Evolutionary conservation across 805 yeast genomes (phyloP), one percentile per base, ranked within the genome.

Genomic region (Teunomyces tritomae): DNA sequence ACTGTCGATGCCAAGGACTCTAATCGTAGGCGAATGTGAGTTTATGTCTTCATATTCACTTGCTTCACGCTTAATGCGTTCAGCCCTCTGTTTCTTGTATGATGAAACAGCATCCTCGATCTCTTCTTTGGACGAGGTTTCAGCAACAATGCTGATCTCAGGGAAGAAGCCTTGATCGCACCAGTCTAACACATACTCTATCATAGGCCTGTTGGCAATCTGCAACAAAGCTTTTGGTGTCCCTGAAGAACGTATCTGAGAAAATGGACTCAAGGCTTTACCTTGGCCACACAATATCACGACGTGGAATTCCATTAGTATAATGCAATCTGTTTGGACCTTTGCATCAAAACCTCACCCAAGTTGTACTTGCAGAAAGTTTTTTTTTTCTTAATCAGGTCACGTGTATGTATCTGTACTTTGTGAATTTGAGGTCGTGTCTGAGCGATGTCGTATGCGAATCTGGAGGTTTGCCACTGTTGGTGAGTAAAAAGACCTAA

Each of bases 221-320:
- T 98, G 98, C 39, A 95, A 67, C 43, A 91, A 71, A 0, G 97
- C 95, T 70, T 94, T 94, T 7, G 95, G 80, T 5, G 78, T 63
- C 13, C 94, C 91, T 2, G 85, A 73, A 11, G 80, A 77, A 43
- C 84, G 71, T 32, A 73, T 75, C 26, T 77, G 71, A 0, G 91
- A 78, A 52, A 92, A 80, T 0, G 98, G 98, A 11, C 80, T 63
- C 55, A 94, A 73, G 41, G 77, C 75, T 14, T 73, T 73, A 10
- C 98, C 98, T 45, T 79, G 82, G 2, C 98, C 98, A 70, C 98
- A 91, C 48, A 89, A 80, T 16, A 92, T 80, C 43, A 92, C 77
- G 0, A 96, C 97, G 61, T 91, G 96, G 63, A 90, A 86, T 68
- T 90, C 96, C 97, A 92, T 91, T 20, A 14, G 16, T 16, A 20